Conservation (phyloP, 805 yeast species). For the Tetrapisispora phaffii region DNA sequence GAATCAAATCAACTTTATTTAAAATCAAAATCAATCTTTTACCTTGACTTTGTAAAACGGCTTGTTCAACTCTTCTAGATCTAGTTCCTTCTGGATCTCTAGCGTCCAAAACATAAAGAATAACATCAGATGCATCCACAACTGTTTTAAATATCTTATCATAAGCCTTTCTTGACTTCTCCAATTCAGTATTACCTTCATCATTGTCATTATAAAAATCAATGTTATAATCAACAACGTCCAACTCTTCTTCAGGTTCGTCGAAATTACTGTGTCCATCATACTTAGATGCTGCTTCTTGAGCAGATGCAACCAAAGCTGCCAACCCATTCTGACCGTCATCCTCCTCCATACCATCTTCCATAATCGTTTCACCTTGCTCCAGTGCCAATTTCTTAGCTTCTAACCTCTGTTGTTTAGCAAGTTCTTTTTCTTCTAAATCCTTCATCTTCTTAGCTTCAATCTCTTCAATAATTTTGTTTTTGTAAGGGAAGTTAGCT, state of each 20-base stretch:
- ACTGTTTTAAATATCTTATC: constrained; percentile 91
- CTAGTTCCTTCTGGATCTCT: constrained; percentile 95
- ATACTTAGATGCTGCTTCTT: constrained; percentile 70
- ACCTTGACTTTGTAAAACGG: constrained; percentile 62
- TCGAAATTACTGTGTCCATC: constrained; percentile 42
- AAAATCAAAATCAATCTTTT: constrained; percentile 79
- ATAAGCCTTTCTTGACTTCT: constrained; percentile 78
- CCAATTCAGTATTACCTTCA: constrained; percentile 42
- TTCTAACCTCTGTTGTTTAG: constrained; percentile 40
- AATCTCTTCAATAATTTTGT: constrained; percentile 61
- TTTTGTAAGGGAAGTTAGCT: constrained; percentile 88
- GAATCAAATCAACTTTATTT: constrained; percentile 89
- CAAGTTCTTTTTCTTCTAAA: constrained; percentile 42
- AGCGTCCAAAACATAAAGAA: constrained; percentile 90
- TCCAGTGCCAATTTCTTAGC: constrained; percentile 31
- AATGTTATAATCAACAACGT: constrained; percentile 41
- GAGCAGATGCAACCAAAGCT: constrained; percentile 85
- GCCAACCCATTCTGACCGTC: constrained; percentile 51
- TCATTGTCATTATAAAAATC: constrained; percentile 37
- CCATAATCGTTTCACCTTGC: constrained; percentile 28
- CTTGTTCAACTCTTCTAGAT: constrained; percentile 83
- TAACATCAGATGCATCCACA: constrained; percentile 84
- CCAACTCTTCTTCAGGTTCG: constrained; percentile 35
- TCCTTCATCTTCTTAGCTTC: constrained; percentile 51
- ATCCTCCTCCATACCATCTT: constrained; percentile 32